Evolutionary conservation across 169 alveolate genomes (phyloP).

Genomic region (Plasmodium cynomolgi): DNA sequence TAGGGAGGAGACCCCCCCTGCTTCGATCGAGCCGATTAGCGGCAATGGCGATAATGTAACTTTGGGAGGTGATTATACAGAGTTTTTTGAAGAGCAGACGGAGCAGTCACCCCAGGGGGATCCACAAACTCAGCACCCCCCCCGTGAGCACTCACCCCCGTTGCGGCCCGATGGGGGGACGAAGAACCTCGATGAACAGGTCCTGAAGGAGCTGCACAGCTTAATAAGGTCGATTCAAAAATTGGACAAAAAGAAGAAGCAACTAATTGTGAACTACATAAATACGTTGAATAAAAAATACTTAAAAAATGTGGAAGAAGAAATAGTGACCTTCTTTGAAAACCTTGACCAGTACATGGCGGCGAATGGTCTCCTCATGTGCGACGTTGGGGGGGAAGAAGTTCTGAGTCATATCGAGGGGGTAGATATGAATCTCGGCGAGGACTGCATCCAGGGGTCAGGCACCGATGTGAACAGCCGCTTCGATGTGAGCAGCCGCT

Average conservation of each 20-base stretch:
- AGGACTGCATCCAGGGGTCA: background rate
- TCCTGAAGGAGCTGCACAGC: background rate
- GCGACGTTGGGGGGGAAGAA: slow-evolving; percentile 66
- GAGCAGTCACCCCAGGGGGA: background rate
- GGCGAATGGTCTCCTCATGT: slow-evolving; percentile 54
- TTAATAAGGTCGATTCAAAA: slow-evolving; percentile 33
- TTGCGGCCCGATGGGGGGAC: background rate
- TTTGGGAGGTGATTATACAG: background rate
- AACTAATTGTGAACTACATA: slow-evolving; percentile 28
- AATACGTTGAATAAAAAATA: slow-evolving; percentile 49
- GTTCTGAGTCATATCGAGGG: slow-evolving; percentile 28
- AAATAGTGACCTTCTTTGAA: slow-evolving; percentile 47
- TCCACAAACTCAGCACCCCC: background rate
- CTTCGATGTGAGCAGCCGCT: background rate
- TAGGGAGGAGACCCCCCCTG: background rate
- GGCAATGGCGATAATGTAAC: background rate
- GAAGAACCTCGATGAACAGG: slow-evolving; percentile 15
- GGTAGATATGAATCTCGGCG: background rate
- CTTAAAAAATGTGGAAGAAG: slow-evolving; percentile 8
- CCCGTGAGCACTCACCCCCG: background rate
- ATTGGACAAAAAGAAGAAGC: slow-evolving; percentile 8
- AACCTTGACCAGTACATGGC: slow-evolving; percentile 49
- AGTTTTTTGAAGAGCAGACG: background rate
- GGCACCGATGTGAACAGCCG: background rate
- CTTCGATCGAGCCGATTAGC: background rate